Conservation (phyloP, 83 land plant genomes). For the Diphasiastrum complanatum region DNA sequence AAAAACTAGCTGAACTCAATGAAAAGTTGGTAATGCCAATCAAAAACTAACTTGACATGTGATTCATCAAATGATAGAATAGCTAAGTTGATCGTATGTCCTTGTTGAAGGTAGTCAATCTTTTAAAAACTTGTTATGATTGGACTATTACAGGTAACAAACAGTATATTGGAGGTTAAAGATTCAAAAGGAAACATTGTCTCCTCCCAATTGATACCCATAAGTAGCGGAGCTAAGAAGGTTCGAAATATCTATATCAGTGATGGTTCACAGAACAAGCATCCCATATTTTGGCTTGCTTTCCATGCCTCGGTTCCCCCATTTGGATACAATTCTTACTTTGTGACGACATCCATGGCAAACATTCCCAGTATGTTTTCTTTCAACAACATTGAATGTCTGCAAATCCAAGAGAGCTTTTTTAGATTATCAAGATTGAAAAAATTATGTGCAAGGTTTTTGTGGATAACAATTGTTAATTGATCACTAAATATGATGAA, state of each 20-base stretch:
- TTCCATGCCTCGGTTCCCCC: slow-evolving; percentile 75
- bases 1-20: too few relatives aligned
- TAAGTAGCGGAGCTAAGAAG: slow-evolving; percentile 24
- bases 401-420: not conserved
- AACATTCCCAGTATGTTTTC: slow-evolving; percentile 8
- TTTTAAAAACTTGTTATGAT: too few relatives aligned
- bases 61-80: too few relatives aligned
- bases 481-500: too few relatives aligned
- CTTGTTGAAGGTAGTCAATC: not conserved
- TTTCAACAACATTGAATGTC: slow-evolving; percentile 14
- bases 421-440: too few relatives aligned
- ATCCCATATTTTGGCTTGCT: slow-evolving; percentile 55
- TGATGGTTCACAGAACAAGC: slow-evolving; percentile 28
- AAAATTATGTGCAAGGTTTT: too few relatives aligned
- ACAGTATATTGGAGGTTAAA: slow-evolving; percentile 42
- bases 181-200: slow-evolving; percentile 63
- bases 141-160: slow-evolving; percentile 44
- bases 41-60: too few relatives aligned
- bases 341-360: slow-evolving; percentile 24
- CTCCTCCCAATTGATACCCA: slow-evolving; percentile 64
- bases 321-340: slow-evolving; percentile 71
- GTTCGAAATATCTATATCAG: slow-evolving; percentile 43
- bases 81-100: too few relatives aligned
- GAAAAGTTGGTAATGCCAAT: too few relatives aligned
- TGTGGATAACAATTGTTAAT: too few relatives aligned